These are phyloP conservation scores for Puccinia hordei DNA, from an alignment of 1,284 basidiomycete genomes.

Conservation along the genomic window DNA sequence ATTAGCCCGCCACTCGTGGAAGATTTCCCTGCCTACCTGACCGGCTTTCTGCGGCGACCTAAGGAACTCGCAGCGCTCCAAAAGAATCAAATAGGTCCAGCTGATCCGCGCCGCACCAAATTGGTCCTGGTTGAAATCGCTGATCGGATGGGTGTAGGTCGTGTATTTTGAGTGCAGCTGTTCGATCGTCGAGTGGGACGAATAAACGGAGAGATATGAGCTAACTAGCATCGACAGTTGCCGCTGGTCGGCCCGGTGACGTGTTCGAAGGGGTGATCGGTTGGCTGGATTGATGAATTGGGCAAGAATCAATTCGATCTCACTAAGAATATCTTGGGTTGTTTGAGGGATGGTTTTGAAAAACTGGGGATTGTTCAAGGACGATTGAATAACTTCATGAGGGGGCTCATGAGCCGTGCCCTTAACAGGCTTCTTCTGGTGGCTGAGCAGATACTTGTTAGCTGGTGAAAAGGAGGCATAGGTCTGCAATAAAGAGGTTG, in stretches of 20 bases:
- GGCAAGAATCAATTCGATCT: slow-evolving; percentile 31
- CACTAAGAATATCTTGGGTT: slow-evolving; percentile 14
- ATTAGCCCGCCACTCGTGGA: slow-evolving; percentile 40
- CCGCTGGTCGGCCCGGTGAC: slow-evolving; percentile 30
- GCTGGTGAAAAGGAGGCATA: slow-evolving; percentile 45
- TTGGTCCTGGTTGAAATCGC: not conserved
- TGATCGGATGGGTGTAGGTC: slow-evolving; percentile 33
- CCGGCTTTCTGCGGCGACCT: slow-evolving; percentile 46
- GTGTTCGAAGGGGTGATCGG: not conserved
- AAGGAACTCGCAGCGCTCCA: slow-evolving; percentile 46
- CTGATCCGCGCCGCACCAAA: slow-evolving; percentile 19
- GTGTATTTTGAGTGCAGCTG: slow-evolving; percentile 22
- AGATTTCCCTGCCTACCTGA: slow-evolving; percentile 36
- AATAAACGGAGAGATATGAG: slow-evolving; percentile 49
- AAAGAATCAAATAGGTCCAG: slow-evolving; percentile 48
- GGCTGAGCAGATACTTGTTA: slow-evolving; percentile 26
- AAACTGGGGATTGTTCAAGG: slow-evolving; percentile 25
- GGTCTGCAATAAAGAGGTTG: slow-evolving; percentile 40
- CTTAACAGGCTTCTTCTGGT: slow-evolving; percentile 1
- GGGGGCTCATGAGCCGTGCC: not conserved
- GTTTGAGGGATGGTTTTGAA: slow-evolving; percentile 31
- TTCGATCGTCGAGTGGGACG: slow-evolving; percentile 47
- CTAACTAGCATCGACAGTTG: slow-evolving; percentile 37
- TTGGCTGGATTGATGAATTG: slow-evolving; percentile 38
- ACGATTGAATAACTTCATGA: not conserved